These are phyloP conservation scores for Acorus calamus DNA, from an alignment of 106 monocot genomes.

Conservation along the genomic window DNA sequence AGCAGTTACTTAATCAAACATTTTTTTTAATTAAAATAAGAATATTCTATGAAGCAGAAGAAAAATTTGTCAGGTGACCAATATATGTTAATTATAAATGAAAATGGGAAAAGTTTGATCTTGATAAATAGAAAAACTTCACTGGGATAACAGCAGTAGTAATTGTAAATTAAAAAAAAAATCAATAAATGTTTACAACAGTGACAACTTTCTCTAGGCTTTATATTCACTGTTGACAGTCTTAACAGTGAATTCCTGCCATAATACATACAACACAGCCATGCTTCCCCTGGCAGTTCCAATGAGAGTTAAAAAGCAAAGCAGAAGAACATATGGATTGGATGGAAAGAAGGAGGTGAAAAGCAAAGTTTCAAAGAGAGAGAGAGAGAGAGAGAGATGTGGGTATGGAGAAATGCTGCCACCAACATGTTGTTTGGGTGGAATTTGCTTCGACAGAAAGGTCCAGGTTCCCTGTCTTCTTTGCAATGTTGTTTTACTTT, in stretches of 20 bases:
- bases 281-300: not conserved
- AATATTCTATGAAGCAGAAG: too few relatives aligned
- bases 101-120: too few relatives aligned
- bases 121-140: too few relatives aligned
- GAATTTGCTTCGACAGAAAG: not conserved
- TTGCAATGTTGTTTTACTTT: too few relatives aligned
- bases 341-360: not conserved
- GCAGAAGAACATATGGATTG: not conserved
- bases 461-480: conserved; percentile 1
- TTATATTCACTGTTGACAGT: conserved; percentile 2
- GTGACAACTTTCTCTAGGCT: conserved; percentile 9
- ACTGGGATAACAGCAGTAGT: too few relatives aligned
- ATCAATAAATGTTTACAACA: conserved; percentile 6
- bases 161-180: not conserved
- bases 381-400: not conserved
- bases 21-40: too few relatives aligned
- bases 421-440: conserved; percentile 1
- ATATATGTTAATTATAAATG: too few relatives aligned
- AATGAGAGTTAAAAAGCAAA: not conserved
- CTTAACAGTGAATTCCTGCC: not conserved
- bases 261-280: not conserved
- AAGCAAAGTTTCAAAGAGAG: not conserved
- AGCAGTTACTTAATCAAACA: too few relatives aligned
- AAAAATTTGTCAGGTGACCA: too few relatives aligned
- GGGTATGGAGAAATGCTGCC: not conserved